Evolutionary conservation across 352 stramenopile species (phyloP), one percentile per base, ranked within the genome.

Genomic region (Phytophthora melonis): DNA sequence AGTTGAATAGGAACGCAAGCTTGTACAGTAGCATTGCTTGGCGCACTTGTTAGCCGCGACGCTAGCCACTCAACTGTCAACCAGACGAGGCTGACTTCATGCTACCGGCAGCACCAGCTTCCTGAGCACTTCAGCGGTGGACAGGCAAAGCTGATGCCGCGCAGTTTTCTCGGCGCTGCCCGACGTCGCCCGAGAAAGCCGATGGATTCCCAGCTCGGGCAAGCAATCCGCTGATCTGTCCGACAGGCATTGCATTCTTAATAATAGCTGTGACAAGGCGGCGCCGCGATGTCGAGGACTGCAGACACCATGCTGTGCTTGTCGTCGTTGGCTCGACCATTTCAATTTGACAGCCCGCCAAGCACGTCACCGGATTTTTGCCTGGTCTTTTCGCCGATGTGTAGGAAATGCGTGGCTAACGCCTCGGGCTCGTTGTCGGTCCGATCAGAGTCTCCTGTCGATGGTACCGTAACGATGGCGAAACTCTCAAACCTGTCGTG

Each of bases 301-400:
- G 8, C 34, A 41, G 34, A 16, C 34, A 16, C 9, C 34, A 13
- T 14, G 34, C 34, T 6, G 27, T 5, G 27, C 27, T 32, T 52
- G 43, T 18, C 47, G n/a, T 54, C 11, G 47, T 54, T 54, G n/a
- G 19, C n/a, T 27, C 47, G n/a, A 23, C n/a, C 25, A 6, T 6
- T 52, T 57, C 19, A 41, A 50, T 16, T 39, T 21, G 25, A 58
- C 49, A 19, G 30, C 60, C 21, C 49, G 32, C 1, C 41, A 49
- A 67, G 50, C 61, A 18, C 45, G 23, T n/a, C 43, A 34, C 62
- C 57, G 62, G 62, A 25, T 69, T 68, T 63, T 19, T 55, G 52
- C 4, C 36, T 63, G 10, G 47, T 57, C 36, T 63, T 47, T 65
- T 57, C 43, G 23, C 58, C 25, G 23, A 30, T 19, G 41, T 19